Percentiles rank a stretch among this genome's conserved stretches.
Evolutionary conservation across 2,329 filamentous ascomycete genomes (phyloP).

Genomic region (Bisporella sp.): DNA sequence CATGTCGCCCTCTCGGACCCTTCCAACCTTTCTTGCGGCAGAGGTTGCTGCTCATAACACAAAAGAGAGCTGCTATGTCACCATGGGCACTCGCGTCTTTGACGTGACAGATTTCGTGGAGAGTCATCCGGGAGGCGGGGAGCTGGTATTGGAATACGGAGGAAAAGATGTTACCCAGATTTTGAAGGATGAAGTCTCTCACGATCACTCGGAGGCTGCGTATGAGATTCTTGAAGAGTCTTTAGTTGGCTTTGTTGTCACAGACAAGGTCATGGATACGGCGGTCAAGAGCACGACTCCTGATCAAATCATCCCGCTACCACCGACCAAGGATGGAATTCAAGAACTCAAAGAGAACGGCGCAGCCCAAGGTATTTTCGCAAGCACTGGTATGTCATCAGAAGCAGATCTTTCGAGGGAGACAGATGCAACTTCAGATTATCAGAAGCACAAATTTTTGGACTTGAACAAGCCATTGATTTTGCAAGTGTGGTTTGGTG

Average conservation of each 20-base stretch:
- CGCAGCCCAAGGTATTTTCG: slow-evolving; percentile 37
- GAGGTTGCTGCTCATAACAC: slow-evolving; percentile 80
- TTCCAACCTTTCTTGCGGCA: slow-evolving; percentile 74
- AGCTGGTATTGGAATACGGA: slow-evolving; percentile 82
- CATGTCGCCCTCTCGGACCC: slow-evolving; percentile 70
- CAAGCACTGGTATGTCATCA: slow-evolving; percentile 75
- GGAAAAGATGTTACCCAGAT: slow-evolving; percentile 82
- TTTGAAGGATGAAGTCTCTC: slow-evolving; percentile 74
- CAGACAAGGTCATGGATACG: slow-evolving; percentile 35
- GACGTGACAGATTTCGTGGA: slow-evolving; percentile 89
- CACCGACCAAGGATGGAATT: slow-evolving; percentile 38
- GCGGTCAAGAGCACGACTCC: slow-evolving; percentile 30
- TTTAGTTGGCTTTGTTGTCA: slow-evolving; percentile 71
- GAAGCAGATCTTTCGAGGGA: slow-evolving; percentile 83
- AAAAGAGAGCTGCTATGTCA: slow-evolving; percentile 84
- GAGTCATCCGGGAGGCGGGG: slow-evolving; percentile 83
- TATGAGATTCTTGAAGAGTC: slow-evolving; percentile 91
- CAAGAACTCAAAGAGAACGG: slow-evolving; percentile 36
- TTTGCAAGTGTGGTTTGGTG: slow-evolving; percentile 79
- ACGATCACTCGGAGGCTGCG: slow-evolving; percentile 83
- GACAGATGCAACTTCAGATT: slow-evolving; percentile 71
- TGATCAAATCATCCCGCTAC: slow-evolving; percentile 8
- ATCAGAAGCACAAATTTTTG: slow-evolving; percentile 87
- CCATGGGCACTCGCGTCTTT: slow-evolving; percentile 83
- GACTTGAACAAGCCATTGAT: slow-evolving; percentile 81